Base-by-base conservation (phyloP, 83 land plant species). In the Diphasiastrum complanatum region DNA sequence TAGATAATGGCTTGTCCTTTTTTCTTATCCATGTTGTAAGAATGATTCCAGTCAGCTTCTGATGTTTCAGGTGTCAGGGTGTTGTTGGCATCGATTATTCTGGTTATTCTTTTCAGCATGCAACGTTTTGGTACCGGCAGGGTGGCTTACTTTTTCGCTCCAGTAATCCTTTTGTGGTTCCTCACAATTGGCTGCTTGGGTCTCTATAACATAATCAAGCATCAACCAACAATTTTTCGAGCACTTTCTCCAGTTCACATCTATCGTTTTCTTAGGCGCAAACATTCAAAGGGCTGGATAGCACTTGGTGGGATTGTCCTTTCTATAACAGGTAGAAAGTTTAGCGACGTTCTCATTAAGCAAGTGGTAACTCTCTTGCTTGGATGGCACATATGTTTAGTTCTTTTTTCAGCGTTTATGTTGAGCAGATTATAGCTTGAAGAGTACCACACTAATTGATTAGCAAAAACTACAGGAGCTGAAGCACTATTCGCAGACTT, bases 261-360 rank as follows among this genome's bases (percentile, higher is more conserved):
- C 16, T 51, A 45, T 51, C 19, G 40, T 3, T 70, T 51, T n/a
- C 38, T 70, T 28, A 53, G 14, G 14, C 23, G 8, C 5, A 49
- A 28, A 14, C 43, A 43, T 16, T 29, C 6, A 20, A 6, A 28
- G 0, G 74, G 74, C 14, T 70, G 68, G 68, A 1, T 30, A 3
- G 30, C 59, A 18, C 68, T 70, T 51, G 74, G 74, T 6, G 74
- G 74, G 2, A 54, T 70, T 3, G 69, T 69, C 23, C 68, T 70
- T 14, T 70, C 63, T 40, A 41, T 70, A 40, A 70, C 74, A 52
- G 74, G 74, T 64, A 30, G 2, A 58, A 58, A 58, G 2, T 2
- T 12, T 55, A 8, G 5, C 4, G 23, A n/a, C n/a, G n/a, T n/a
- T n/a, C n/a, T n/a, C n/a, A 8, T 14, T 40, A 8, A 8, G 43